Conservation (phyloP, 2,329 filamentous ascomycete genomes). For the Xylariaceae sp. region DNA sequence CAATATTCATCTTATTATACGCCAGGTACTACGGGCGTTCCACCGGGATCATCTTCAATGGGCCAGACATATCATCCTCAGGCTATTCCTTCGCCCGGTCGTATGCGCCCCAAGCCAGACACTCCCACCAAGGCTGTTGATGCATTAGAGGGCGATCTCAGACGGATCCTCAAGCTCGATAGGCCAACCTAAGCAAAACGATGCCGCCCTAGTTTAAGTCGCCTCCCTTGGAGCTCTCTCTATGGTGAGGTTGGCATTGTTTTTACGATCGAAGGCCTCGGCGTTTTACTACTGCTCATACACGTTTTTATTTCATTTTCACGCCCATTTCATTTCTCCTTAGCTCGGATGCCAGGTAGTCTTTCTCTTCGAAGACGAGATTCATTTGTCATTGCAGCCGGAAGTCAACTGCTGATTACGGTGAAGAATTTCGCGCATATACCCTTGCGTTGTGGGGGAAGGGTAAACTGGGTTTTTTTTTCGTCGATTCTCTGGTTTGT, state of each 20-base stretch:
- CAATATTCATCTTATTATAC: constrained; percentile 11
- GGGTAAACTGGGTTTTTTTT: constrained; percentile 21
- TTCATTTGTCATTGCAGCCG: constrained; percentile 17
- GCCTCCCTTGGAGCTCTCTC: constrained; percentile 6
- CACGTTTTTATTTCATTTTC: constrained; percentile 11
- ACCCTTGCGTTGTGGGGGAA: constrained; percentile 22
- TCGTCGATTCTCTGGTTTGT: constrained; percentile 21
- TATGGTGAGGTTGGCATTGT: constrained; percentile 22
- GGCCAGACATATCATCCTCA: constrained; percentile 18
- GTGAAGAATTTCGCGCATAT: constrained; percentile 29
- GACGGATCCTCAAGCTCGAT: constrained; percentile 45
- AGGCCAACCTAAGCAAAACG: constrained; percentile 16
- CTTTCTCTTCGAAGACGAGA: constrained; percentile 17
- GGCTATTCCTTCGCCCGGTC: constrained; percentile 14
- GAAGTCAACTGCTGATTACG: constrained; percentile 26
- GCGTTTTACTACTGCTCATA: constrained; percentile 16
- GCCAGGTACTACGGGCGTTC: constrained; percentile 22
- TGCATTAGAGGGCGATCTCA: constrained; percentile 50
- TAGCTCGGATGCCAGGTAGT: constrained; percentile 15
- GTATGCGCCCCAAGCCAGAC: constrained; percentile 13
- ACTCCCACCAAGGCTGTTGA: constrained; percentile 37
- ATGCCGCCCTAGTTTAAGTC: background rate
- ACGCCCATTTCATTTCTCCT: constrained; percentile 19
- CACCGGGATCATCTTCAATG: constrained; percentile 26
- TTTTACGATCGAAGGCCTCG: constrained; percentile 5